These are phyloP conservation scores for Coemansia sp. DNA, from an alignment of 192 early-diverging fungal genomes.

Conservation along the genomic window DNA sequence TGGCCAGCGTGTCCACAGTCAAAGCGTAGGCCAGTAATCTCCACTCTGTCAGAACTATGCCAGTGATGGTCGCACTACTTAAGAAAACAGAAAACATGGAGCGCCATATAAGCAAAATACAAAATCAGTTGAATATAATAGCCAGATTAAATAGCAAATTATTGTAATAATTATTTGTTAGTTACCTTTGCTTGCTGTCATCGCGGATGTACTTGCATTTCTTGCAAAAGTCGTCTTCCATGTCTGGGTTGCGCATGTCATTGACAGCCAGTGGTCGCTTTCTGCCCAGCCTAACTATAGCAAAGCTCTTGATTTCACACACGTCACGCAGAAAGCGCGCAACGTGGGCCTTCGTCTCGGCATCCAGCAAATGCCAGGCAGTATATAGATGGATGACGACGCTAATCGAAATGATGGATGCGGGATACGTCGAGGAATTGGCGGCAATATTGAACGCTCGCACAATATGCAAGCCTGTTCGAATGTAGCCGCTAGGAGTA, in stretches of 20 bases:
- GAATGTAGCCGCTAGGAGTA: neutral
- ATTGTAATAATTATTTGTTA: neutral
- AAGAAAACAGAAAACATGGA: neutral
- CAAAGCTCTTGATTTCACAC: neutral
- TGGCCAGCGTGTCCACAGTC: neutral
- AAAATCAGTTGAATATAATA: neutral
- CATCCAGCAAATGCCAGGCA: neutral
- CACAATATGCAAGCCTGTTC: neutral
- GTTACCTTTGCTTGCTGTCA: neutral
- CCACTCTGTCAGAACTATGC: neutral
- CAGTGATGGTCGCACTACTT: slow-evolving; percentile 1
- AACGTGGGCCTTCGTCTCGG: neutral
- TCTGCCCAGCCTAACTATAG: neutral
- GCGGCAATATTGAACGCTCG: neutral
- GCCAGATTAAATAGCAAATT: neutral
- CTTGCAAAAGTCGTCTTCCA: neutral
- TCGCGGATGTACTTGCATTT: neutral
- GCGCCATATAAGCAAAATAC: neutral
- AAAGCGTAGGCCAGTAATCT: neutral
- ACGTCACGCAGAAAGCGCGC: neutral
- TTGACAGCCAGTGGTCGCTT: neutral
- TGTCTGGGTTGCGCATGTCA: neutral
- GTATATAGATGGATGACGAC: neutral
- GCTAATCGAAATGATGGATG: neutral
- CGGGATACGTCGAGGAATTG: neutral